These are phyloP conservation scores for Calonectria fujianensis DNA, from an alignment of 2,329 filamentous ascomycete genomes.

Conservation along the genomic window DNA sequence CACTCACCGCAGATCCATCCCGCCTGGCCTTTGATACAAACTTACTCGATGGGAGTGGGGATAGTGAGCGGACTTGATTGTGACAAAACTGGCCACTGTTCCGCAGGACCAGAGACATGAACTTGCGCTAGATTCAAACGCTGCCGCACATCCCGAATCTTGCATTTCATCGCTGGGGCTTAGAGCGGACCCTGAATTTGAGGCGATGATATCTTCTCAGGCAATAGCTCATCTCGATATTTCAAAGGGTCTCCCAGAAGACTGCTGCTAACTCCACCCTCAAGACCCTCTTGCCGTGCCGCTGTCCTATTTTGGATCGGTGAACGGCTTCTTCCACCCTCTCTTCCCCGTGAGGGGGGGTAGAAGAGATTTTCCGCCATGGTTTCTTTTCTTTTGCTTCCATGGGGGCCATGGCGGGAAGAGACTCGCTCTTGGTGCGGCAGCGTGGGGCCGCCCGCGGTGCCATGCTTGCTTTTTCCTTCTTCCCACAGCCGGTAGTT, in stretches of 20 bases:
- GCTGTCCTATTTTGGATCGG: conserved; percentile 32
- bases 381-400: conserved; percentile 47
- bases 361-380: conserved; percentile 41
- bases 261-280: conserved; percentile 26
- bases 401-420: conserved; percentile 46
- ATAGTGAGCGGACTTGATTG: conserved; percentile 25
- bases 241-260: conserved; percentile 12
- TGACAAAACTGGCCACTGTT: conserved; percentile 4
- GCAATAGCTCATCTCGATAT: background rate
- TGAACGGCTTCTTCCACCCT: conserved; percentile 24
- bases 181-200: conserved; percentile 16
- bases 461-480: conserved; percentile 47
- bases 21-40: conserved; percentile 44
- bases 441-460: conserved; percentile 47
- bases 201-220: background rate
- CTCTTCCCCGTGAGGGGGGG: conserved; percentile 28
- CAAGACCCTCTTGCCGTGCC: conserved; percentile 32
- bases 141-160: conserved; percentile 23
- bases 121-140: conserved; percentile 34
- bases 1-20: conserved; percentile 46
- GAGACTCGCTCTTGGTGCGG: conserved; percentile 42
- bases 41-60: conserved; percentile 34
- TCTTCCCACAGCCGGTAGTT: conserved; percentile 51
- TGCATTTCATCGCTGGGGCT: conserved; percentile 14
- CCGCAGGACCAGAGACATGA: conserved; percentile 31